Base-by-base conservation (phyloP, 2,329 filamentous ascomycete genomes). In the Colletotrichum neosansevieriae region DNA sequence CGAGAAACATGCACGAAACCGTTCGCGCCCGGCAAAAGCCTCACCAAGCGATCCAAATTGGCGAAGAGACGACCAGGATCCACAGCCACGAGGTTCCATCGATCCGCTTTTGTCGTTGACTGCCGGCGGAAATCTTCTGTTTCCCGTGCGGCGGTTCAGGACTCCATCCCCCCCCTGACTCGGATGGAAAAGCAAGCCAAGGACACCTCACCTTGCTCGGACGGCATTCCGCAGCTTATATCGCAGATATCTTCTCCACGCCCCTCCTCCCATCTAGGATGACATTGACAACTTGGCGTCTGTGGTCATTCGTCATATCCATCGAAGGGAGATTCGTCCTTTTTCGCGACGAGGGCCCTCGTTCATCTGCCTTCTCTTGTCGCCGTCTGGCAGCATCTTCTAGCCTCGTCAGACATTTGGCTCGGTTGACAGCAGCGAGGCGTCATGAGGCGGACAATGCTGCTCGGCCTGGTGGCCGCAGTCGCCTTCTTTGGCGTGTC, bases 401-500 rank as follows among this genome's bases (percentile, higher is more conserved):
- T 34, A 5, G 3, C 32, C 6, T 9, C 29, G 34, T 56, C 42
- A 19, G 13, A 57, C 7, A 49, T 21, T 13, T 13, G 29, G 29
- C 29, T 29, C 29, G 29, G 6, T 29, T 29, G 34, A 40, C 42
- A 44, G 36, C 40, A 61, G 49, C 11, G 4, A 13, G 49, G 24
- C 54, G 56, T 40, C 12, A 70, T 69, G 65, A 68, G 59, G 69
- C 36, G 70, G 70, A n/a, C 61, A 44, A 56, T 71, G 36, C 10
- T 62, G 58, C 2, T 49, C 64, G 15, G 66, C 19, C 62, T 69
- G 11, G 64, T 58, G 32, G 72, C 64, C 24, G 64, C 66, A 21
- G 72, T 63, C 32, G 70, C 60, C 51, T 62, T 63, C 19, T 60
- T 73, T 24, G 50, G 36, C n/a, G 54, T 44, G 19, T 62, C 59